Base-by-base conservation (phyloP, 495 filamentous ascomycete genomes). In the Neurospora sp. region DNA sequence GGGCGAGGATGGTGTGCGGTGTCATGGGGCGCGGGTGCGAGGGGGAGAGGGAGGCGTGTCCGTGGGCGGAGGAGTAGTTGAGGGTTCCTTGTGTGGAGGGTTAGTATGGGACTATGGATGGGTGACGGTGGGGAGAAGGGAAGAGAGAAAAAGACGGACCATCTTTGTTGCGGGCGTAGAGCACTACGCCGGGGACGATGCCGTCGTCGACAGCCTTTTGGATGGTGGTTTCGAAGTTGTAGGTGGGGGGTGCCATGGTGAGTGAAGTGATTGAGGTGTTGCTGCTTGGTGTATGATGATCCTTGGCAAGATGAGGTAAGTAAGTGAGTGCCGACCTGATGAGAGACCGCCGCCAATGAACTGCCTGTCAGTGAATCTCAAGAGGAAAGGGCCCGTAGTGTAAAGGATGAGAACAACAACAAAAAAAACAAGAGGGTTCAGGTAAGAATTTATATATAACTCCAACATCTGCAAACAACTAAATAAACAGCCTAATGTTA, bases 1-100 rank as follows among this genome's bases (percentile, higher is more conserved):
- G 68, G 40, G 73, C 69, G 71, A 81, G 75, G n/a, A 81, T 69
- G 1, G 74, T 76, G 73, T 82, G 72, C 10, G 73, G 35, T 12
- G 70, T 27, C 72, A 76, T 74, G 35, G 74, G 72, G 7, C 39
- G 41, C 1, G 71, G 42, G 22, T 68, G 12, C 0, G 6, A 14
- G 31, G 75, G 69, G 39, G 69, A 70, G 22, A 77, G 72, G 7
- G 73, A 75, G 42, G 65, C n/a, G 6, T 74, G 69, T 6, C 76
- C 76, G 77, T 40, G 3, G 3, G 77, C 65, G 37, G 72, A 71
- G 46, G 74, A 39, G 70, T 76, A 80, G 73, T 78, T 70, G 41
- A 80, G 74, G 10, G 77, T 78, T 70, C 80, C 80, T 73, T n/a
- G n/a, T n/a, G 8, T 10, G 39, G 10, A 14, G 10, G 16, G 31